Evolutionary conservation across 805 yeast genomes (phyloP), one percentile per base, ranked within the genome.

Genomic region (Yarrowia sp.): DNA sequence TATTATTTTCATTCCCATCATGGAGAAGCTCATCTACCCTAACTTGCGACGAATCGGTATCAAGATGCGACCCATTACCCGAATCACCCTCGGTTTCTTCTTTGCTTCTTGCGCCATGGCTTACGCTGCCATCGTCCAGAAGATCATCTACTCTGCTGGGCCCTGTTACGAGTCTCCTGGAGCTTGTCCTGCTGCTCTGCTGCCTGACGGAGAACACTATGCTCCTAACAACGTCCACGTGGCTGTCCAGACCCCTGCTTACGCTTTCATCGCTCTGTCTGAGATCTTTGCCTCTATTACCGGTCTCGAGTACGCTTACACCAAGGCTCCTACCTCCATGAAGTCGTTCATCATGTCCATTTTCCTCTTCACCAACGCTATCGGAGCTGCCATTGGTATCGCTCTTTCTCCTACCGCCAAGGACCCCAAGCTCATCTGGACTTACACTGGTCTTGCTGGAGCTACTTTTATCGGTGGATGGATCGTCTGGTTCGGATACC

Each of bases 301-400:
- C 22, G 95, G 93, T 70, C 82, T 87, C 70, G 95, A 89, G 77
- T 88, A 87, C 73, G 96, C 96, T 17, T 89, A 87, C 77, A 85
- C 92, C 32, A 87, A 89, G 78, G 93, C 95, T 6, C 95, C 95
- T 45, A 81, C 80, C 8, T 77, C 82, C 58, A 85, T 85, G 89
- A 84, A 84, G 74, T 82, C 88, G 14, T 82, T 85, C 72, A 81
- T 85, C 71, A 84, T 85, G 86, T 70, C 79, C 8, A 68, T 85
- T 61, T 88, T 86, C 79, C 79, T 89, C 71, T 77, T 89, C 65
- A 87, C 89, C 45, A 86, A 81, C 69, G 95, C 96, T n/a, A 71
- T 87, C 61, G 92, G 95, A 66, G 82, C 93, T 31, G 91, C 92
- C 18, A 71, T 88, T 53, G 91, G 92, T 71, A 85, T 86, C 74